phyloP scores from a whole-genome alignment of 2,329 filamentous ascomycete genomes.

The Aspergillus sergii region DNA sequence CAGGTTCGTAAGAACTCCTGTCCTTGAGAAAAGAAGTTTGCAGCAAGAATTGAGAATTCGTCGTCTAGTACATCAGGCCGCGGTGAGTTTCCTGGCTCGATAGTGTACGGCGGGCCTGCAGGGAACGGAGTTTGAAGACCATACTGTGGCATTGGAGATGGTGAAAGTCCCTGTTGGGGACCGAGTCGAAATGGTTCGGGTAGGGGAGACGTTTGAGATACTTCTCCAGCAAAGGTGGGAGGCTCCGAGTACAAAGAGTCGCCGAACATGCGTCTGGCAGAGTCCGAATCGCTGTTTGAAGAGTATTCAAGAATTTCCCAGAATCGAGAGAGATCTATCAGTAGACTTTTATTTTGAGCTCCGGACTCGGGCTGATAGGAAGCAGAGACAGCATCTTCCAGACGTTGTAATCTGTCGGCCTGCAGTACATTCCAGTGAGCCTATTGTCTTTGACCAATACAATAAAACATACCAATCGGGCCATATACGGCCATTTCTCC shows the following conservation, averaged over 20 bases:
- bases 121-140: constrained; percentile 20
- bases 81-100: constrained; percentile 24
- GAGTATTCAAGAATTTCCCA: constrained; percentile 55
- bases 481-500: constrained; percentile 50
- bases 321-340: constrained; percentile 52
- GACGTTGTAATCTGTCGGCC: constrained; percentile 47
- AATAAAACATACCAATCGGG: constrained; percentile 39
- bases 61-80: constrained; percentile 38
- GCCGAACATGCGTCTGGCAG: constrained; percentile 45
- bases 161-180: constrained; percentile 21
- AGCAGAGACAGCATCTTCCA: constrained; percentile 49
- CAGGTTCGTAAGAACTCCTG: constrained; percentile 44
- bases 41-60: constrained; percentile 50
- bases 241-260: constrained; percentile 39
- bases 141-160: constrained; percentile 24
- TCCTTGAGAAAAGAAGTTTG: constrained; percentile 52
- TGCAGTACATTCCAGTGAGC: constrained; percentile 19
- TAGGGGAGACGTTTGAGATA: constrained; percentile 47
- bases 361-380: constrained; percentile 44
- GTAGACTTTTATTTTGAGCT: constrained; percentile 38
- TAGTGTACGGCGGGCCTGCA: constrained; percentile 18
- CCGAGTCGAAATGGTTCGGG: constrained; percentile 47
- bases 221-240: constrained; percentile 34
- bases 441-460: not conserved
- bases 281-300: constrained; percentile 42